Base-by-base conservation (phyloP, 179 eudicot genomes). In the Corrigiola litoralis region DNA sequence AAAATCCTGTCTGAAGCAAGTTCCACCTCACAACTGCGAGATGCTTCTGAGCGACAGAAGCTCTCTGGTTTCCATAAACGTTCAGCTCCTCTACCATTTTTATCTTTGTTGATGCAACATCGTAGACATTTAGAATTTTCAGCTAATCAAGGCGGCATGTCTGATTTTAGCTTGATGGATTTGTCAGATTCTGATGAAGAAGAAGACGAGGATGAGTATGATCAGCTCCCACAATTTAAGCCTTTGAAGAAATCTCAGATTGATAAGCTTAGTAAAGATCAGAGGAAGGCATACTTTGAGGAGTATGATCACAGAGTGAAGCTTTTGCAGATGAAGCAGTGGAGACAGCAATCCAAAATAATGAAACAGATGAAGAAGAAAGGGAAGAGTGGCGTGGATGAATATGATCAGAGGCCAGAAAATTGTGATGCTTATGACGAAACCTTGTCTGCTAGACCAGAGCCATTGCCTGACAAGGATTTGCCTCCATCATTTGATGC, bases 281-380 rank as follows among this genome's bases (percentile, higher is more conserved):
- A 91, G 72, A 82, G 65, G 63, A 89, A 79, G 77, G 92, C 95
- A 4, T 91, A 91, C 54, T 88, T 84, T 23, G 96, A 91, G 58
- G 97, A 88, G 79, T 91, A 81, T 53, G 96, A 83, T 71, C 86
- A 86, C 53, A 72, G 96, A n/a, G 96, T 91, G 70, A 91, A 86
- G 77, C 97, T 91, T 40, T 85, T 91, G 29, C 88, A 85, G 72
- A 88, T 77, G 82, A 81, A 84, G 80, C 97, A 91, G 75, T 84
- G 83, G 95, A 86, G 62, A 71, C 85, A 88, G 68, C 87, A 88
- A 79, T 55, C 81, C 65, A 86, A 59, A 66, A 82, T 90, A 61
- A 67, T 88, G 84, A 81, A 60, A 70, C 87, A 88, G 52, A 63
- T 77, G 66, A 88, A 84, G 75, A 91, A 77, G 71, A 78, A 38